phyloP scores from a whole-genome alignment of 2,329 filamentous ascomycete genomes.

The Beauveria medogensis region DNA sequence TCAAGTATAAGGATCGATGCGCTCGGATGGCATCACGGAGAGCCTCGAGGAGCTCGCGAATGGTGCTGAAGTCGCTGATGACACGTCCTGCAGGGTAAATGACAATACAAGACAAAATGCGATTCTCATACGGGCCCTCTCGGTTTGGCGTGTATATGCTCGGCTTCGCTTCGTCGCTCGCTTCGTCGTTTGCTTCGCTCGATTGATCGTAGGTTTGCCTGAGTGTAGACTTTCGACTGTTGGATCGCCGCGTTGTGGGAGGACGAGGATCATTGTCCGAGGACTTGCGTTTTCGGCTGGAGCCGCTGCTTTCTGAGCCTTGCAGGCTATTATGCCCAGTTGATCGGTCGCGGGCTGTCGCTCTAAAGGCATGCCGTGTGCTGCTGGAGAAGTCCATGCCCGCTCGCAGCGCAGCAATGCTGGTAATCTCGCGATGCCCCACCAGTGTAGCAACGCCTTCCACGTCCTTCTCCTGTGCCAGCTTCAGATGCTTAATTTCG shows the following conservation, averaged over 20 bases:
- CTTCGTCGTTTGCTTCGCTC: conserved; percentile 1
- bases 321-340: not conserved
- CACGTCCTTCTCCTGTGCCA: not conserved
- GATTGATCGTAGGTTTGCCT: not conserved
- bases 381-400: not conserved
- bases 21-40: conserved; percentile 28
- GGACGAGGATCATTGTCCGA: conserved; percentile 6
- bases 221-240: conserved; percentile 12
- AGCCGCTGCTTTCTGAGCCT: conserved; percentile 1
- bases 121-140: conserved; percentile 13
- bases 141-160: conserved; percentile 10
- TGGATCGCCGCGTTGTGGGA: conserved; percentile 11
- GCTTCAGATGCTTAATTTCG: conserved; percentile 1
- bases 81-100: conserved; percentile 13
- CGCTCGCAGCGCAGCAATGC: not conserved
- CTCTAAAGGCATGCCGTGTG: conserved; percentile 3
- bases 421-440: conserved; percentile 4
- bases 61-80: conserved; percentile 18
- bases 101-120: conserved; percentile 9
- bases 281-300: conserved; percentile 9
- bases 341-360: not conserved
- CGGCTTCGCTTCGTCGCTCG: conserved; percentile 5
- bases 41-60: conserved; percentile 25
- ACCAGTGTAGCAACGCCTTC: conserved; percentile 8
- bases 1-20: conserved; percentile 25